These are phyloP conservation scores for Candida michaelii DNA, from an alignment of 805 yeast species.

Conservation along the genomic window DNA sequence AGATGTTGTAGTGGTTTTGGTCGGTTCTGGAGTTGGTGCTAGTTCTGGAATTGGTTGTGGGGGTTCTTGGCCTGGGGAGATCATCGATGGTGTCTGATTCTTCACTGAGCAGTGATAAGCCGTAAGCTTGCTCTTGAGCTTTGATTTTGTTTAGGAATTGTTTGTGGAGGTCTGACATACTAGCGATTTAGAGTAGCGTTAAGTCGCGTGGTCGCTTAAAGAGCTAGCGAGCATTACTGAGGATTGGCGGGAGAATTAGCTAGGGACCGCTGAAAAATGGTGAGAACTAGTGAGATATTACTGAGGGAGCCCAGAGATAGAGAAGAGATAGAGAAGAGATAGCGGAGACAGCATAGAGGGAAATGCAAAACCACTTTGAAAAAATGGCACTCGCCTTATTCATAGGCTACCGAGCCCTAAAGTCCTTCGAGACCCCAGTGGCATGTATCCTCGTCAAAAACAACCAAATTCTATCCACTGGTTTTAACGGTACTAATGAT, in stretches of 20 bases:
- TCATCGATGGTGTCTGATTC: constrained; percentile 8
- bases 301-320: no score
- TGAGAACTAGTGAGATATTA: no score
- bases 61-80: neutral
- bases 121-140: constrained; percentile 24
- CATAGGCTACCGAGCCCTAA: constrained; percentile 39
- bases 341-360: no score
- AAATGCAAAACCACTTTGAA: constrained; percentile 8
- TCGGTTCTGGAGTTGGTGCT: neutral
- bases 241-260: no score
- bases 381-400: constrained; percentile 37
- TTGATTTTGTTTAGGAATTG: constrained; percentile 24
- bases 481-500: constrained; percentile 83
- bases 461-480: constrained; percentile 61
- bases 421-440: constrained; percentile 42
- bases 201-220: no score
- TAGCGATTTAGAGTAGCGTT: no score
- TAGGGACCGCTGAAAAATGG: no score
- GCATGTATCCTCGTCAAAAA: constrained; percentile 34
- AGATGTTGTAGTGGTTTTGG: constrained; percentile 14
- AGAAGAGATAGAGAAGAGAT: no score
- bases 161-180: constrained; percentile 33
- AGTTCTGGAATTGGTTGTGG: no score
- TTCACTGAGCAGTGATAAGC: constrained; percentile 21
- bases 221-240: no score